Base-by-base conservation (phyloP, 2,329 filamentous ascomycete species). In the Beauveria varroae region DNA sequence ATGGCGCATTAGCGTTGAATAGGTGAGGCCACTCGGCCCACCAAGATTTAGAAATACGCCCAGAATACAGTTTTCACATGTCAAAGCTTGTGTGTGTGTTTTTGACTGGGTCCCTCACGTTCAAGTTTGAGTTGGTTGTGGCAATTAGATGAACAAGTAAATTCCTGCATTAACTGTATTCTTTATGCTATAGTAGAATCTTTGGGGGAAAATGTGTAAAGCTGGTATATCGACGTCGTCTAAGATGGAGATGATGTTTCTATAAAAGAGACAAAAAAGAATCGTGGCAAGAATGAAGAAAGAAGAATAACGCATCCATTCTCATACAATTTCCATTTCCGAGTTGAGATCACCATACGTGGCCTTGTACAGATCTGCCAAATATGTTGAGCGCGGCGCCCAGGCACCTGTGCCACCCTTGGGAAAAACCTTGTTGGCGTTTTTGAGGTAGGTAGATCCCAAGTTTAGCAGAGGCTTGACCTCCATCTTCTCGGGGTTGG, bases 171-270 rank as follows among this genome's bases (percentile, higher is more conserved):
- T 0, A 34, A 37, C 8, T 47, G 12, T 57, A 26, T 37, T 30
- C n/a, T 57, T 57, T 3, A 57, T 57, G 54, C 54, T 57, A 49
- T 57, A 24, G 22, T 37, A 26, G 34, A 49, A 37, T 47, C 30
- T 34, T 34, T 34, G 30, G 30, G 22, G 18, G 22, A 9, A 9
- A 28, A 24, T 41, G 24, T 34, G 40, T 55, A 52, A 53, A 44
- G 20, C 57, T 59, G 57, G 57, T 59, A 59, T 59, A 59, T 50
- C 24, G 9, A 28, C n/a, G 40, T 44, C 40, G 40, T 59, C 57
- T 59, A 59, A 59, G 16, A 56, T 34, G 54, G 12, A 49, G 12
- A 58, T 41, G 46, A 41, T 46, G 24, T 47, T 50, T 50, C 24
- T 50, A 37, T 30, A 43, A 55, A 43, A 7, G n/a, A 28, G 20